Percentiles rank a stretch among this genome's conserved stretches.
Conservation (phyloP, 768 basidiomycete genomes). For the Amanita subjunquillea region DNA sequence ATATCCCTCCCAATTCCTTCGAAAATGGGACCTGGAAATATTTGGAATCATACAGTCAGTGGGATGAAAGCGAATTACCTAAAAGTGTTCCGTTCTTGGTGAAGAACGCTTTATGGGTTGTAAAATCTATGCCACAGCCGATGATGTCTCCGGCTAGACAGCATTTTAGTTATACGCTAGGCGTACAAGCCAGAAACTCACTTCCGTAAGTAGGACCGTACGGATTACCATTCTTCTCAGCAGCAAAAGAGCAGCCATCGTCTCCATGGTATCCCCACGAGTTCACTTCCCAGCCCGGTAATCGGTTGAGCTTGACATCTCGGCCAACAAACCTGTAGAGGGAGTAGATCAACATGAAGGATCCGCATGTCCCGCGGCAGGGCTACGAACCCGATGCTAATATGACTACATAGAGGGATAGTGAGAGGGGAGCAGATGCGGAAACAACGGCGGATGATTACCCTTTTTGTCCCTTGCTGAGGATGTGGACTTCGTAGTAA, state of each 20-base stretch:
- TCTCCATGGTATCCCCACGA: conserved; percentile 96
- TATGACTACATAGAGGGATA: conserved; percentile 38
- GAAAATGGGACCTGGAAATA: conserved; percentile 49
- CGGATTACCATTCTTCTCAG: conserved; percentile 56
- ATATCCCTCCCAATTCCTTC: conserved; percentile 57
- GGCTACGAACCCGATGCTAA: conserved; percentile 64
- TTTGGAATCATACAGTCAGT: conserved; percentile 4
- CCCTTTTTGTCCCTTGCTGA: conserved; percentile 78
- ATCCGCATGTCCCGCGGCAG: background rate
- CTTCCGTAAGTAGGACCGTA: conserved; percentile 80
- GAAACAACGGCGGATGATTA: conserved; percentile 20
- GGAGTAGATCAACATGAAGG: conserved; percentile 6
- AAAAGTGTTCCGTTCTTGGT: conserved; percentile 79
- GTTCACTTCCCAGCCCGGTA: conserved; percentile 78
- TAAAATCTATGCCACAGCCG: conserved; percentile 91
- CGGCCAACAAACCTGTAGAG: conserved; percentile 51
- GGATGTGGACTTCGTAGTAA: conserved; percentile 87
- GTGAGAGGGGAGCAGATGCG: conserved; percentile 8
- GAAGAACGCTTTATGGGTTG: conserved; percentile 70
- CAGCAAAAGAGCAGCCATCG: conserved; percentile 70
- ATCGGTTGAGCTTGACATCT: conserved; percentile 56
- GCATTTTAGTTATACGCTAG: background rate
- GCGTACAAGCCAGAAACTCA: conserved; percentile 24
- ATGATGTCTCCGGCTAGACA: conserved; percentile 70
- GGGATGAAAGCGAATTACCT: conserved; percentile 26